phyloP scores from a whole-genome alignment of 176 grass and related monocot genomes.

The Carex kokanica region DNA sequence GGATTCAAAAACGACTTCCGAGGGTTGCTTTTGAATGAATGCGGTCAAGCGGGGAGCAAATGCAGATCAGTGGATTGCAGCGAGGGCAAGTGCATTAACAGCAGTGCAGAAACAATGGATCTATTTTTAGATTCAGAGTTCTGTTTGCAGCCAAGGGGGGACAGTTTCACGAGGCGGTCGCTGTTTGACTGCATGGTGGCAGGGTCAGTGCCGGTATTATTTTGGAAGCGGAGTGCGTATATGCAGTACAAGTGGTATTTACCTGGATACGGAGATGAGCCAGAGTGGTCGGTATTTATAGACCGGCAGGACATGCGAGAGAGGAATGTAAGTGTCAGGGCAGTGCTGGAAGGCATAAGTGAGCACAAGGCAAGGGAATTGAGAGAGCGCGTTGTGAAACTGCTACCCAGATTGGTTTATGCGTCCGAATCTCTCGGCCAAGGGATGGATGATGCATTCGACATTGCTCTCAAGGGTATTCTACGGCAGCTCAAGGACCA shows the following conservation, averaged over 20 bases:
- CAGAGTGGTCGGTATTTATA: conserved; percentile 88
- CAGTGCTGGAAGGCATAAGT: conserved; percentile 12
- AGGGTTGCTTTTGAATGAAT: conserved; percentile 58
- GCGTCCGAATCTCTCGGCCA: not conserved
- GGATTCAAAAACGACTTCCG: conserved; percentile 70
- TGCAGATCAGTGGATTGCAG: conserved; percentile 67
- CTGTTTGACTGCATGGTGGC: conserved; percentile 96
- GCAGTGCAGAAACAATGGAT: conserved; percentile 41
- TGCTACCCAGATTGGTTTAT: conserved; percentile 26
- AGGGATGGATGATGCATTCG: conserved; percentile 11
- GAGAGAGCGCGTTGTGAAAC: conserved; percentile 19
- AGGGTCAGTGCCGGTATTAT: conserved; percentile 80
- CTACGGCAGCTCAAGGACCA: conserved; percentile 5
- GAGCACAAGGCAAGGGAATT: conserved; percentile 11
- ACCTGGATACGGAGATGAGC: conserved; percentile 30
- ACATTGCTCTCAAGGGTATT: conserved; percentile 19
- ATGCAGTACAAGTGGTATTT: conserved; percentile 72
- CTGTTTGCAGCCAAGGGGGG: conserved; percentile 91
- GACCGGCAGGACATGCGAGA: conserved; percentile 46
- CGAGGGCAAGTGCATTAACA: conserved; percentile 40
- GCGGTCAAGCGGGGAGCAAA: conserved; percentile 40
- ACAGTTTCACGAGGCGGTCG: conserved; percentile 84
- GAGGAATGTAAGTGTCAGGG: conserved; percentile 13
- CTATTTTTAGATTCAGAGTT: conserved; percentile 73
- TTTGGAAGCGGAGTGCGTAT: conserved; percentile 78